Conservation (phyloP, 441 rosid species). For the Macaranga tanarius region DNA sequence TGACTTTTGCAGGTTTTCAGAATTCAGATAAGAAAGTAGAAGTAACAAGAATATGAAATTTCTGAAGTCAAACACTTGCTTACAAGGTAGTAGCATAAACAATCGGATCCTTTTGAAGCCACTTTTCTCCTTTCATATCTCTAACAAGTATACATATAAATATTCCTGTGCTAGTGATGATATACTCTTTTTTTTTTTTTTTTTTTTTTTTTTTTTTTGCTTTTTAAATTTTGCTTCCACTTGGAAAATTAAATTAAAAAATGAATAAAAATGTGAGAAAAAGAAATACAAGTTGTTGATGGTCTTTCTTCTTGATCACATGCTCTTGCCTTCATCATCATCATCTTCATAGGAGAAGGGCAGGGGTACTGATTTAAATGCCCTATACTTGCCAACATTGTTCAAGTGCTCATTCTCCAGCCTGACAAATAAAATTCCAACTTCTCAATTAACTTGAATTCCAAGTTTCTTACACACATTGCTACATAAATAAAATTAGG, state of each 20-base stretch:
- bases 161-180: neutral
- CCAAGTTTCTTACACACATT: neutral
- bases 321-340: constrained; percentile 28
- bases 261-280: neutral
- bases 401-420: constrained; percentile 93
- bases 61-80: no score
- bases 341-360: constrained; percentile 51
- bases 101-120: no score
- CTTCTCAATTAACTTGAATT: neutral
- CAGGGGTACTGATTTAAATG: constrained; percentile 77
- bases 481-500: neutral
- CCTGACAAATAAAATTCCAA: constrained; percentile 35
- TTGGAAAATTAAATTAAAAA: neutral
- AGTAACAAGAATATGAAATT: no score
- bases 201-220: neutral
- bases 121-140: no score
- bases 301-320: constrained; percentile 22
- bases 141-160: neutral
- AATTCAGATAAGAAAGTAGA: no score
- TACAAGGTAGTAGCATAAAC: no score
- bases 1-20: no score
- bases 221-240: neutral
- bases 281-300: neutral
- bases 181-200: neutral
- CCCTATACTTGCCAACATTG: constrained; percentile 81